These are phyloP conservation scores for Syzygium grande DNA, from an alignment of 345 rosid genomes.

Conservation along the genomic window DNA sequence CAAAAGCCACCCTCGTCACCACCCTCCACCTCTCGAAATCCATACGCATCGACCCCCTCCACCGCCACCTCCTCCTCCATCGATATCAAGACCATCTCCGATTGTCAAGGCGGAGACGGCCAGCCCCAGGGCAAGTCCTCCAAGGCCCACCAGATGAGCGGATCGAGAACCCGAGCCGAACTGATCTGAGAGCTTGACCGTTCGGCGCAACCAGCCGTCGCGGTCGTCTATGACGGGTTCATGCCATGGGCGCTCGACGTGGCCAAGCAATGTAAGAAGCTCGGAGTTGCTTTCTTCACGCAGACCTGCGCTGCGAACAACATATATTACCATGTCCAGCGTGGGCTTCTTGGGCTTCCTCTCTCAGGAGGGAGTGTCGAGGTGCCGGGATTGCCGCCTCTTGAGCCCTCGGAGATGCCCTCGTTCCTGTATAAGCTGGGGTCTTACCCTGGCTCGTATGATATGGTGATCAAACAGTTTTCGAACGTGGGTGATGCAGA, in stretches of 20 bases:
- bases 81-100: conserved; percentile 22
- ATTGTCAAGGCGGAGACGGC: conserved; percentile 21
- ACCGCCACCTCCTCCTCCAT: background rate
- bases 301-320: conserved; percentile 24
- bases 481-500: conserved; percentile 17
- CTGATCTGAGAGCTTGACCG: conserved; percentile 5
- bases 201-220: background rate
- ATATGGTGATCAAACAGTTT: conserved; percentile 17
- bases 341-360: conserved; percentile 16
- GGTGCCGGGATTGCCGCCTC: conserved; percentile 28
- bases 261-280: conserved; percentile 18
- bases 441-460: conserved; percentile 11
- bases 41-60: background rate
- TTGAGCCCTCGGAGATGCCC: conserved; percentile 14
- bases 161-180: conserved; percentile 9
- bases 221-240: conserved; percentile 19
- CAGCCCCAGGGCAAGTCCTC: background rate
- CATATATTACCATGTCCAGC: conserved; percentile 12
- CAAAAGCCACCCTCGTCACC: conserved; percentile 10
- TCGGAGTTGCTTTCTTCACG: conserved; percentile 23
- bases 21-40: conserved; percentile 6
- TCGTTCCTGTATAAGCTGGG: conserved; percentile 12
- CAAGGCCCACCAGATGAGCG: background rate
- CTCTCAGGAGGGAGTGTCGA: background rate
- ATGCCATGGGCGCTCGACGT: conserved; percentile 32